Base-by-base conservation (phyloP, 768 basidiomycete genomes). In the Auricularia heimuer region DNA sequence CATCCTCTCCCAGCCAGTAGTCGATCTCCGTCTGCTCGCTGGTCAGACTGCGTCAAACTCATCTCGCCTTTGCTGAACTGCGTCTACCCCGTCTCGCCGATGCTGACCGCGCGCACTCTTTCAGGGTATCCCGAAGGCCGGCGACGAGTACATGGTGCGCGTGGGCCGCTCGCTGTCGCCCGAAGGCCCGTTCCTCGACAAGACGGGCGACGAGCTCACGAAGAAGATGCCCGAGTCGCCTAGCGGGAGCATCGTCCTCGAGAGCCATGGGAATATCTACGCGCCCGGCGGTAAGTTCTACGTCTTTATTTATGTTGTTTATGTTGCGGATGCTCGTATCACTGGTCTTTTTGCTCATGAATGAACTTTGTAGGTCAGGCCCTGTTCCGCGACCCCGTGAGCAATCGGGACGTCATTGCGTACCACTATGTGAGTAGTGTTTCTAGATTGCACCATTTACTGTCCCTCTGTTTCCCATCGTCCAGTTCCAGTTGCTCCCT, bases 251-350 rank as follows among this genome's bases (percentile, higher is more conserved):
- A 24, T 60, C 29, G 34, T 60, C 4, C 56, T 60, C 34, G 56
- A 63, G n/a, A 69, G 68, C 51, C 73, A 73, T 58, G 73, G 69
- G 47, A 70, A 73, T 34, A 67, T 74, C 37, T 74, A 72, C 54
- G 71, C 71, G 24, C 73, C 73, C 18, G 72, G 73, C 3, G 73
- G 47, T 51, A 18, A n/a, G n/a, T n/a, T n/a, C n/a, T n/a, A n/a
- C n/a, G n/a, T n/a, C n/a, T n/a, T n/a, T n/a, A n/a, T n/a, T n/a
- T n/a, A n/a, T n/a, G n/a, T n/a, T n/a, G n/a, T n/a, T n/a, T n/a
- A n/a, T n/a, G n/a, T n/a, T n/a, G n/a, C n/a, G n/a, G n/a, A n/a
- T n/a, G n/a, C n/a, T n/a, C n/a, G n/a, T n/a, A n/a, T n/a, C n/a
- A n/a, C n/a, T n/a, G n/a, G n/a, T n/a, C n/a, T n/a, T n/a, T n/a